phyloP scores from a whole-genome alignment of 106 monocot species.

The Dioscorea alata region DNA sequence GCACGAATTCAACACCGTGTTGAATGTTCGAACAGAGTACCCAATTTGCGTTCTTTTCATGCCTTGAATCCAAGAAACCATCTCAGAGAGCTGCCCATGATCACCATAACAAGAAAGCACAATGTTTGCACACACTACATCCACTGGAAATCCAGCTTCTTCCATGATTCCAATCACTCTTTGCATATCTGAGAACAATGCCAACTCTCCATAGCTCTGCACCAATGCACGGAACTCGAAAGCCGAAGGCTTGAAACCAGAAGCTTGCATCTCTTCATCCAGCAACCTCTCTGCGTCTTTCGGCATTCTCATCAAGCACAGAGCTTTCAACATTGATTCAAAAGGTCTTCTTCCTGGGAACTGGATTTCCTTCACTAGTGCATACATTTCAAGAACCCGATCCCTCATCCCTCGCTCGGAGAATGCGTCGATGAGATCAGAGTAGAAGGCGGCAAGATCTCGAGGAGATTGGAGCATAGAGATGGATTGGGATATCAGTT shows the following conservation, averaged over 20 bases:
- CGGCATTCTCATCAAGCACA: constrained; percentile 49
- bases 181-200: constrained; percentile 45
- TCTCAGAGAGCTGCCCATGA: constrained; percentile 27
- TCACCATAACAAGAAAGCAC: constrained; percentile 78
- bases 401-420: constrained; percentile 26
- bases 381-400: constrained; percentile 17
- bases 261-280: constrained; percentile 28
- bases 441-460: constrained; percentile 54
- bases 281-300: constrained; percentile 53
- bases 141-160: constrained; percentile 30
- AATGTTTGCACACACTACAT: constrained; percentile 50
- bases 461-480: constrained; percentile 21
- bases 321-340: constrained; percentile 46
- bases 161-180: constrained; percentile 45
- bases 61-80: constrained; percentile 46
- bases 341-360: constrained; percentile 21
- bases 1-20: constrained; percentile 57
- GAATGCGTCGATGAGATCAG: constrained; percentile 58
- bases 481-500: constrained; percentile 38
- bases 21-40: constrained; percentile 47
- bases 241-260: constrained; percentile 44
- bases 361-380: constrained; percentile 13
- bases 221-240: constrained; percentile 57
- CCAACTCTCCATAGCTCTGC: constrained; percentile 52
- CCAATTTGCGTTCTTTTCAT: constrained; percentile 33